phyloP scores from a whole-genome alignment of 2,329 filamentous ascomycete genomes.

The Ambrosiella xylebori region DNA sequence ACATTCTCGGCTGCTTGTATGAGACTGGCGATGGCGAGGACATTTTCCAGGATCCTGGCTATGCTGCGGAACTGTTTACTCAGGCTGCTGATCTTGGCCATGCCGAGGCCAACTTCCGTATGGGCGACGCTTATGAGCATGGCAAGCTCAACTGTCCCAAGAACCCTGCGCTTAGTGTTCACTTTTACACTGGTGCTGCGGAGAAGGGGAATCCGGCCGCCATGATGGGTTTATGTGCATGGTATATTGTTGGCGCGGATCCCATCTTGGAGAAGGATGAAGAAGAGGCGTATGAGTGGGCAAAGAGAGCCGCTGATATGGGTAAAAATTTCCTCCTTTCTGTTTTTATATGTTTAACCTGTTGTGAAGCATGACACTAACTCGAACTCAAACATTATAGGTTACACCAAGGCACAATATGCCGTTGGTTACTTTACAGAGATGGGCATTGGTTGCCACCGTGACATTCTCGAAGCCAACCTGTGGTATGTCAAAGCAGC shows the following conservation, averaged over 20 bases:
- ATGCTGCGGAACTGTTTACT: constrained; percentile 86
- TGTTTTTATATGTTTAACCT: neutral
- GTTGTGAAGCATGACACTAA: neutral
- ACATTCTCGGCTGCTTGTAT: constrained; percentile 75
- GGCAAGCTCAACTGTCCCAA: constrained; percentile 72
- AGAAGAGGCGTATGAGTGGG: constrained; percentile 93
- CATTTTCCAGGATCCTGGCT: constrained; percentile 75
- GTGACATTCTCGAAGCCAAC: constrained; percentile 90
- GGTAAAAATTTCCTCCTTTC: constrained; percentile 38
- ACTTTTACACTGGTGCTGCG: constrained; percentile 91
- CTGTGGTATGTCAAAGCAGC: constrained; percentile 97
- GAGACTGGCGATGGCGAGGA: constrained; percentile 90
- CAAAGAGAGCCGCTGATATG: constrained; percentile 64
- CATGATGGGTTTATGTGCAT: constrained; percentile 97
- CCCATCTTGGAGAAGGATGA: constrained; percentile 89
- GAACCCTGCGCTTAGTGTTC: constrained; percentile 83
- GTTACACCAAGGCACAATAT: constrained; percentile 65
- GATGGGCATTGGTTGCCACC: constrained; percentile 90
- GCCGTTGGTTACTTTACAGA: constrained; percentile 95
- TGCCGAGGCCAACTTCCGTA: constrained; percentile 63
- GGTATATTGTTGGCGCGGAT: constrained; percentile 93
- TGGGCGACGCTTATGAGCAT: constrained; percentile 96
- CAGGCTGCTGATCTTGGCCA: constrained; percentile 87
- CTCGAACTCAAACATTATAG: constrained; percentile 23
- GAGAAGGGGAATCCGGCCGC: constrained; percentile 67